Conservation (phyloP, 352 stramenopile genomes). For the Pythium sukuiense region DNA sequence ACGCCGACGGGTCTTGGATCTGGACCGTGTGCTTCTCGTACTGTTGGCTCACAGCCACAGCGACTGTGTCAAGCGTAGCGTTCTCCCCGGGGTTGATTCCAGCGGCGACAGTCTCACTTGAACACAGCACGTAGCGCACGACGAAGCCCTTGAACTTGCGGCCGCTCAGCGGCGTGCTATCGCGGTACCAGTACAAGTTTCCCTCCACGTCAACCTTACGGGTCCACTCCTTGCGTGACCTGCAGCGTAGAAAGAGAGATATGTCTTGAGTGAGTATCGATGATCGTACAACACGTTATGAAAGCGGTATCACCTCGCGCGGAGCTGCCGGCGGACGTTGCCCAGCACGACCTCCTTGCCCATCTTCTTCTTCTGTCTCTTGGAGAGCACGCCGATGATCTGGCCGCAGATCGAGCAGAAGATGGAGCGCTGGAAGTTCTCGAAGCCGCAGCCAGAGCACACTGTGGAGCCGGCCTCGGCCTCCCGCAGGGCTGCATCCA, state of each 20-base stretch:
- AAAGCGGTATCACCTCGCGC: conserved; percentile 1
- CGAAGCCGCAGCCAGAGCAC: conserved; percentile 29
- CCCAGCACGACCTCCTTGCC: conserved; percentile 14
- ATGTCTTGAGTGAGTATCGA: no score
- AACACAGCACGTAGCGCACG: conserved; percentile 16
- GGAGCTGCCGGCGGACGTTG: conserved; percentile 11
- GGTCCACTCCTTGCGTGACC: conserved; percentile 39
- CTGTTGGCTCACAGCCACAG: not conserved
- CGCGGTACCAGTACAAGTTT: conserved; percentile 36
- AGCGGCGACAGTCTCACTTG: not conserved
- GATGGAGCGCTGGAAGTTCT: conserved; percentile 31
- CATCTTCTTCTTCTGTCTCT: conserved; percentile 23
- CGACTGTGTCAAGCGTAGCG: not conserved
- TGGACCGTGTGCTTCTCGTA: conserved; percentile 5
- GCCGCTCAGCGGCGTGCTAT: conserved; percentile 16
- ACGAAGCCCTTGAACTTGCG: conserved; percentile 16
- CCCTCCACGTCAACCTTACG: conserved; percentile 39
- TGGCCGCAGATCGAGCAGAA: conserved; percentile 30
- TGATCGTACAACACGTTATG: no score
- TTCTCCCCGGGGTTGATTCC: not conserved
- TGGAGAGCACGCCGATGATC: conserved; percentile 15
- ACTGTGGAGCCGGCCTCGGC: conserved; percentile 25
- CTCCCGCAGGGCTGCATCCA: conserved; percentile 26
- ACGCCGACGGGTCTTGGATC: conserved; percentile 11
- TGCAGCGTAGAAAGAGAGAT: not conserved